Percentiles rank a stretch among this genome's conserved stretches.
phyloP scores from a whole-genome alignment of 2,329 filamentous ascomycete genomes.

The Ustilaginoidea virens region DNA sequence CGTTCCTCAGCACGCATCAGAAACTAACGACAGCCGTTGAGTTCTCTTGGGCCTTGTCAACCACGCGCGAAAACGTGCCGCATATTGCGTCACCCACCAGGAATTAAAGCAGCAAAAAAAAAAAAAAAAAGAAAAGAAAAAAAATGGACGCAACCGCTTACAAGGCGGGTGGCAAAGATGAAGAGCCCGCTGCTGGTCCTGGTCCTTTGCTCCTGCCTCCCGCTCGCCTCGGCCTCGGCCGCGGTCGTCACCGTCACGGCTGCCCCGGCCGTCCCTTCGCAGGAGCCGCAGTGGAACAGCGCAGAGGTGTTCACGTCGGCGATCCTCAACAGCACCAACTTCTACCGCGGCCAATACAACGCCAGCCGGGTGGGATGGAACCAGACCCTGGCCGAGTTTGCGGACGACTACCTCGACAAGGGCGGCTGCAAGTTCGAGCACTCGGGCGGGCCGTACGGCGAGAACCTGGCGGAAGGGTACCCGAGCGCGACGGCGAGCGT shows the following conservation, averaged over 20 bases:
- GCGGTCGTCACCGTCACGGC: constrained; percentile 2
- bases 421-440: constrained; percentile 34
- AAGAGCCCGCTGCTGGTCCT: background rate
- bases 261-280: constrained; percentile 1
- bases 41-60: too few species aligned
- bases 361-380: constrained; percentile 49
- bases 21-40: too few species aligned
- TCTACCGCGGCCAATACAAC: constrained; percentile 47
- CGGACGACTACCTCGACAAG: constrained; percentile 30
- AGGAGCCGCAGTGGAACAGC: constrained; percentile 3
- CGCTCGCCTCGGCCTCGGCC: background rate
- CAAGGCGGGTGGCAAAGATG: too few species aligned
- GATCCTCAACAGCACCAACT: constrained; percentile 52
- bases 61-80: too few species aligned
- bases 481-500: constrained; percentile 40
- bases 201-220: background rate
- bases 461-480: constrained; percentile 60
- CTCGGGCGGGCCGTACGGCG: constrained; percentile 49
- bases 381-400: constrained; percentile 39
- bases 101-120: too few species aligned
- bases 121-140: too few species aligned
- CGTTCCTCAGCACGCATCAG: too few species aligned
- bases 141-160: too few species aligned
- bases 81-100: too few species aligned
- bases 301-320: constrained; percentile 27